phyloP scores from a whole-genome alignment of 805 yeast species.

The Metschnikowia sp. region DNA sequence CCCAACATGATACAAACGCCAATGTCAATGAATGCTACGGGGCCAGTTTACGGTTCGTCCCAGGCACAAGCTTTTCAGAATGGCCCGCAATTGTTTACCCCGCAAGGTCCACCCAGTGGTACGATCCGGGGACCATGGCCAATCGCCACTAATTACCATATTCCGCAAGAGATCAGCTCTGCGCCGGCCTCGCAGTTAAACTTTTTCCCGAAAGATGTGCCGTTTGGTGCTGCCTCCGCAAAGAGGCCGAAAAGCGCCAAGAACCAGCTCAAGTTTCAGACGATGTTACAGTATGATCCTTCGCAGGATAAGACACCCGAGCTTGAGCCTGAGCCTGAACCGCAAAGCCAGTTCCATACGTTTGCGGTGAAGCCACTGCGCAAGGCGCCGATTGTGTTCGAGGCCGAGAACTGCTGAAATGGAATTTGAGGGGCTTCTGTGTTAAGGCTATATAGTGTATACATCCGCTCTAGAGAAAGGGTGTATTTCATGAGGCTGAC shows the following conservation, averaged over 20 bases:
- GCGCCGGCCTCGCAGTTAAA: conserved; percentile 23
- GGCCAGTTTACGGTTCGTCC: no score
- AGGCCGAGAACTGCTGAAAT: background rate
- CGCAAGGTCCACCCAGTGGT: background rate
- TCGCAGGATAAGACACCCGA: conserved; percentile 24
- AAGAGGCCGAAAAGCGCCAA: conserved; percentile 6
- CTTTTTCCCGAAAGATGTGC: conserved; percentile 4
- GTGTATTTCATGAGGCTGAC: no score
- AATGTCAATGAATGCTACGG: no score
- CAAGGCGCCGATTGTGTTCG: background rate
- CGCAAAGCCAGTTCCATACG: conserved; percentile 22
- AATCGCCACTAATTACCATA: background rate
- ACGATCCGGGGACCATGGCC: conserved; percentile 1
- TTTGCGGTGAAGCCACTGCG: conserved; percentile 30
- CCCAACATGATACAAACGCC: no score
- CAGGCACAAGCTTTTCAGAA: background rate
- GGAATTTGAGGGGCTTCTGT: no score
- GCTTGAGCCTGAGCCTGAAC: conserved; percentile 17
- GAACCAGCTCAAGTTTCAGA: conserved; percentile 33
- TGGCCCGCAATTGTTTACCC: background rate
- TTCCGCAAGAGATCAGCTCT: conserved; percentile 12
- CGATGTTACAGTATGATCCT: conserved; percentile 41
- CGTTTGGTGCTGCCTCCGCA: background rate
- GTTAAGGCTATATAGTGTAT: no score
- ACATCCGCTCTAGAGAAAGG: no score